Evolutionary conservation across 768 basidiomycete genomes (phyloP).

Genomic region (Termitomyces bulborhizus): DNA sequence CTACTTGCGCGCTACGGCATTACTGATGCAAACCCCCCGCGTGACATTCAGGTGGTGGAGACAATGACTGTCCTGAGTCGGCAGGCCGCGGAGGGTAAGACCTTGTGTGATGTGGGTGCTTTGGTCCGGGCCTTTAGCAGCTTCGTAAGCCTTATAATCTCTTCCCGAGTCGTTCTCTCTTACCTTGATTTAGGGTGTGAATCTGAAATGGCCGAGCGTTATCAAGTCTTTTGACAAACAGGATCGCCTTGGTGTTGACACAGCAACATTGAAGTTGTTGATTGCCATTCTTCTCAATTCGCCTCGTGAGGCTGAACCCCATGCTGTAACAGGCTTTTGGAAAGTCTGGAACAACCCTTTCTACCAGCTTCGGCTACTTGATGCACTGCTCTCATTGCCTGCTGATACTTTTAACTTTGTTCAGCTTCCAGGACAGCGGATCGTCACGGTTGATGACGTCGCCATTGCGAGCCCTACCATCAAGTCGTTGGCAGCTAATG

Average conservation of each 20-base stretch:
- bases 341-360: slow-evolving; percentile 77
- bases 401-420: slow-evolving; percentile 93
- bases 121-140: slow-evolving; percentile 67
- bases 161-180: not conserved
- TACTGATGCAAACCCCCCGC: slow-evolving; percentile 64
- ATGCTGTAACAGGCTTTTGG: slow-evolving; percentile 86
- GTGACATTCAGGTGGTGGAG: slow-evolving; percentile 65
- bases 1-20: slow-evolving; percentile 73
- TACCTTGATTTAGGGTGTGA: slow-evolving; percentile 41
- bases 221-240: slow-evolving; percentile 84
- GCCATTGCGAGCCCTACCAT: slow-evolving; percentile 84
- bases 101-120: slow-evolving; percentile 68
- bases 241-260: slow-evolving; percentile 81
- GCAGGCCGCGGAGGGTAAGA: slow-evolving; percentile 65
- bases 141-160: slow-evolving; percentile 48
- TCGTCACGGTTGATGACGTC: slow-evolving; percentile 88
- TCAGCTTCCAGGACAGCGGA: slow-evolving; percentile 72
- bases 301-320: slow-evolving; percentile 68
- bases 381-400: slow-evolving; percentile 82
- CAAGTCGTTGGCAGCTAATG: slow-evolving; percentile 82
- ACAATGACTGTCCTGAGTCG: slow-evolving; percentile 63
- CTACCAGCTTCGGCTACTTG: slow-evolving; percentile 82
- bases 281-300: slow-evolving; percentile 83
- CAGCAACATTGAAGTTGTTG: slow-evolving; percentile 81
- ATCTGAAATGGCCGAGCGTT: slow-evolving; percentile 74